A percentile compares a stretch with the other conserved stretches of the same genome.
phyloP scores from a whole-genome alignment of 257 asterid genomes.

The Solanum verrucosum region DNA sequence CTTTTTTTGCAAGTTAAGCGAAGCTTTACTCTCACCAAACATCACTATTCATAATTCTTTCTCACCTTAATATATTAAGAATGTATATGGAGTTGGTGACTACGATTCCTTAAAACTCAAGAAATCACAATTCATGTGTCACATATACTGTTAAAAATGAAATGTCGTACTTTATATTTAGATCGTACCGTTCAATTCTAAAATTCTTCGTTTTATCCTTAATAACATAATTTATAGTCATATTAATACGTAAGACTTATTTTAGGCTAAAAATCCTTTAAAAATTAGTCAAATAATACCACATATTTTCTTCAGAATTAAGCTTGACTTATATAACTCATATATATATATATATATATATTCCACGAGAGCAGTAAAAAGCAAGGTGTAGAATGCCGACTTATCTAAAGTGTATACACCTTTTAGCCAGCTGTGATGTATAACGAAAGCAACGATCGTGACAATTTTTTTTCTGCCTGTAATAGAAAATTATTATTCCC shows the following conservation, averaged over 20 bases:
- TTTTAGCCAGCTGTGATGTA: background rate
- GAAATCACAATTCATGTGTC: background rate
- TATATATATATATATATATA: background rate
- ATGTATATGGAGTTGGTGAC: background rate
- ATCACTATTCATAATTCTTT: background rate
- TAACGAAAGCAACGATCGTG: background rate
- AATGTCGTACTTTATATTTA: background rate
- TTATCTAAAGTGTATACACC: background rate
- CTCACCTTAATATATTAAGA: background rate
- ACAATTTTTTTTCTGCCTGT: background rate
- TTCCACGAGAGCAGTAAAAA: background rate
- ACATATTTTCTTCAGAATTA: background rate
- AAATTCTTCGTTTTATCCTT: background rate
- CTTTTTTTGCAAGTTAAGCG: background rate
- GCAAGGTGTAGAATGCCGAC: background rate
- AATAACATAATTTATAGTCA: background rate
- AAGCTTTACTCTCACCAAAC: background rate
- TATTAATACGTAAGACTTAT: rapidly evolving
- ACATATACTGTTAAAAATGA: background rate
- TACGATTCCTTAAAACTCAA: background rate
- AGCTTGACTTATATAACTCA: no score
- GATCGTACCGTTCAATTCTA: background rate
- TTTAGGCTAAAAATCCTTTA: background rate
- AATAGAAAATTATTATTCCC: background rate
- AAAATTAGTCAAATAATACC: background rate